Percentiles rank a stretch among this genome's conserved stretches.
Evolutionary conservation across 1,284 basidiomycete genomes (phyloP).

Genomic region (Butyriboletus appendiculatus): DNA sequence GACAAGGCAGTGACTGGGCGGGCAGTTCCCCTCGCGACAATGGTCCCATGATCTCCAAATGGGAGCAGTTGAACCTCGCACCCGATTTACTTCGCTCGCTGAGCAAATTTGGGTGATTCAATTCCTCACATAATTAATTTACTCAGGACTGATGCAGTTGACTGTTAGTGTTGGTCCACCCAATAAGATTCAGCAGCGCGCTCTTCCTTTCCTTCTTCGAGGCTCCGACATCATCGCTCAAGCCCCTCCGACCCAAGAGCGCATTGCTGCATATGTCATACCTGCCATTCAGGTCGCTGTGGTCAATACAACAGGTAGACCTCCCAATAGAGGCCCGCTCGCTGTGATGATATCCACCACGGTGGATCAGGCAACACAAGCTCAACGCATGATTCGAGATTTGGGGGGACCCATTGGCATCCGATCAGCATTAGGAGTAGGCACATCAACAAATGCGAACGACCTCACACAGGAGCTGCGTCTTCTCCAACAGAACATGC

Average conservation of each 20-base stretch:
- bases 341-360: constrained; percentile 96
- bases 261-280: constrained; percentile 96
- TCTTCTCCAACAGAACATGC: constrained; percentile 84
- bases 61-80: constrained; percentile 90
- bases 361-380: constrained; percentile 97
- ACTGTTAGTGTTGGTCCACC: constrained; percentile 85
- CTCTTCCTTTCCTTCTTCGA: constrained; percentile 91
- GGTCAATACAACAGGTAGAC: constrained; percentile 51
- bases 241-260: constrained; percentile 96
- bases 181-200: constrained; percentile 98
- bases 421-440: constrained; percentile 84
- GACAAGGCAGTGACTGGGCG: constrained; percentile 53
- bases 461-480: constrained; percentile 81
- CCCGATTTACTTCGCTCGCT: constrained; percentile 88
- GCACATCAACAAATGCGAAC: constrained; percentile 60
- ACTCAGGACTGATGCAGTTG: constrained; percentile 12
- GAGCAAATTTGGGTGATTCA: constrained; percentile 86
- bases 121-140: constrained; percentile 12
- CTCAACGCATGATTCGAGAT: constrained; percentile 95
- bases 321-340: constrained; percentile 74
- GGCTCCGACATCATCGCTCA: constrained; percentile 97
- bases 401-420: constrained; percentile 91
- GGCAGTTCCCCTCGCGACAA: constrained; percentile 62
- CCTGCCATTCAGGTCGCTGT: constrained; percentile 89
- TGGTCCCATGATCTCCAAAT: constrained; percentile 91